Conservation (phyloP, 768 basidiomycete species). For the Kwoniella heveanensis region DNA sequence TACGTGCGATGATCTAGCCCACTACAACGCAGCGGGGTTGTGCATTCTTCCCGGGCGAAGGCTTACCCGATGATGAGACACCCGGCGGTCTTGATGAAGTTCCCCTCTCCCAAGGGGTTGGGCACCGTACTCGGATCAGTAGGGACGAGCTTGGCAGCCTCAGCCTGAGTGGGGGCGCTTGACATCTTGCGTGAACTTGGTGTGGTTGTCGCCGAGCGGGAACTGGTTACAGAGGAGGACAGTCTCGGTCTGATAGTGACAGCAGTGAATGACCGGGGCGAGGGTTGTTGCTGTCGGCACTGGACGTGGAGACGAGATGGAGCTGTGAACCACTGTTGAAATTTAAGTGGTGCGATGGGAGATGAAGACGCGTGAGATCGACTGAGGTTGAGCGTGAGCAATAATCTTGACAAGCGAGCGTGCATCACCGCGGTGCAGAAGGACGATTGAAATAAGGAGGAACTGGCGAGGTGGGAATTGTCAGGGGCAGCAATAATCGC, state of each 20-base stretch:
- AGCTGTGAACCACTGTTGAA: too few species aligned
- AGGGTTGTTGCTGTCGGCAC: too few species aligned
- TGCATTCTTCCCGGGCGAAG: too few species aligned
- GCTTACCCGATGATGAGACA: slow-evolving; percentile 57
- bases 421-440: not conserved
- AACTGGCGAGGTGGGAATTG: too few species aligned
- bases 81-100: slow-evolving; percentile 63
- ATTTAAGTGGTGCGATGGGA: too few species aligned
- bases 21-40: too few species aligned
- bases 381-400: not conserved
- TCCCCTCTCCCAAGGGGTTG: slow-evolving; percentile 71
- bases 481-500: too few species aligned
- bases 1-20: too few species aligned
- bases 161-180: slow-evolving; percentile 8
- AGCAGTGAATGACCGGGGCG: too few species aligned
- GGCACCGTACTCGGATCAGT: slow-evolving; percentile 46
- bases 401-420: not conserved
- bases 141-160: slow-evolving; percentile 16
- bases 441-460: too few species aligned
- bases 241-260: too few species aligned
- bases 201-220: not conserved
- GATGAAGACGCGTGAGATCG: not conserved
- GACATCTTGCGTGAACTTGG: slow-evolving; percentile 6
- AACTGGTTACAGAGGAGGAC: not conserved
- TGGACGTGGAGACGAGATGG: too few species aligned